Conservation (phyloP, 2,329 filamentous ascomycete genomes). For the Arthrocladium fulminans region DNA sequence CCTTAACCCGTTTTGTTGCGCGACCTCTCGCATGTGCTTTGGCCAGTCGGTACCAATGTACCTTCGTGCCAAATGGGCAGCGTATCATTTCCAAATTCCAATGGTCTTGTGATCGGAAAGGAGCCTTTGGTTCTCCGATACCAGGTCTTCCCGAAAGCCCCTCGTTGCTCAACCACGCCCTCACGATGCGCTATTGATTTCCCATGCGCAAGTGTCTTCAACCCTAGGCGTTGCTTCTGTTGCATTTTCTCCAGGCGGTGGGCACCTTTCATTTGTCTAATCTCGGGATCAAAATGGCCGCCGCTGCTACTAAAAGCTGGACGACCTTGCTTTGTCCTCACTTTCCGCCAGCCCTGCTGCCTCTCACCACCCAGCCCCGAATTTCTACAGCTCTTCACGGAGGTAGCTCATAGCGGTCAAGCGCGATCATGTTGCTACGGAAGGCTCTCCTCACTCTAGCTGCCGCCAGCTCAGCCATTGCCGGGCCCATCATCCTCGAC, state of each 20-base stretch:
- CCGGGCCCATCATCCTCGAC: constrained; percentile 15
- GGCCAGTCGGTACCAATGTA: constrained; percentile 3
- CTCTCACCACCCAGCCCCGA: background rate
- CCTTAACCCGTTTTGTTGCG: background rate
- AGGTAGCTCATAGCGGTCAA: background rate
- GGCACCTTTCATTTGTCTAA: background rate
- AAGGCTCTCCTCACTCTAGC: constrained; percentile 15
- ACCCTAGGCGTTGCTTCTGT: background rate
- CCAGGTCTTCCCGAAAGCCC: background rate
- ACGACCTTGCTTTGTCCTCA: background rate
- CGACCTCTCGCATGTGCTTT: constrained; percentile 1
- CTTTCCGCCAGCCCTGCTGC: background rate
- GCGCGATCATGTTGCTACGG: constrained; percentile 8
- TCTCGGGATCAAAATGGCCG: background rate
- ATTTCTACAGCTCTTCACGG: background rate
- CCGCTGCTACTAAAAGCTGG: background rate
- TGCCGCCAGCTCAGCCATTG: constrained; percentile 11
- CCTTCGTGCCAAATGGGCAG: background rate
- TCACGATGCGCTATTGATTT: background rate
- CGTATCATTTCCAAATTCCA: constrained; percentile 1
- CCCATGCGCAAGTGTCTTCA: background rate
- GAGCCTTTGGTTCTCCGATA: background rate
- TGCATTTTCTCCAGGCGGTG: background rate
- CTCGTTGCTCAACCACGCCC: background rate
- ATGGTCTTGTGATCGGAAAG: constrained; percentile 7